Evolutionary conservation across 495 filamentous ascomycete genomes (phyloP), one percentile per base, ranked within the genome.

Genomic region (Bacidia rubella): DNA sequence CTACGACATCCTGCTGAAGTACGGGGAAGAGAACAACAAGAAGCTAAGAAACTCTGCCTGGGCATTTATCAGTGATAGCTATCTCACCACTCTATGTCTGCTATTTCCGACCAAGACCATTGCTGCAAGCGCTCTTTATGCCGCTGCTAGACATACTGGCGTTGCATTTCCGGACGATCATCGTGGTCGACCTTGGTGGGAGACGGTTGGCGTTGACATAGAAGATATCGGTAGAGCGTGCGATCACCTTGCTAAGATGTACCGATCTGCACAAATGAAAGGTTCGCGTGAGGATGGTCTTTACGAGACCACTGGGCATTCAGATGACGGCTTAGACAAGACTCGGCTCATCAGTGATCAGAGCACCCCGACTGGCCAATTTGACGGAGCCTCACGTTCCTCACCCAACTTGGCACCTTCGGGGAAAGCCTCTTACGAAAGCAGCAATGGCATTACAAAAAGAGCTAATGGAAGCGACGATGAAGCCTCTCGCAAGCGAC

Each of bases 31-130:
- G 51, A 79, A 88, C 53, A 79, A 88, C 63, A 83, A 87, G 64
- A 65, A 69, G 23, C 67, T 97, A 22, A 80, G 90, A 49, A 85
- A 93, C 62, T 79, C 87, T 1, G 81, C 86, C 1, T 96, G 90
- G 84, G 81, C 87, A 2, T 97, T 95, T 61, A 74, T 95, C 49
- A 95, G 92, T 66, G 92, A 99, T 66, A 80, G 81, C 11, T 82
- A 74, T 53, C 77, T 90, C 49, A 95, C 89, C 19, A 78, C 82
- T 46, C 70, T 97, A 20, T 93, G 88, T 50, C 74, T 99, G n/a
- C 70, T 90, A 23, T 86, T 87, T 63, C 74, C 78, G 1, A 74
- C 86, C 23, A 79, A 81, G 35, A 84, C 84, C 17, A 85, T 98
- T 49, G 86, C 89, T 35, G 82, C 90, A 38, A 83, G 83, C 12